Base-by-base conservation (phyloP, 2,329 filamentous ascomycete genomes). In the Sclerotinia minor region DNA sequence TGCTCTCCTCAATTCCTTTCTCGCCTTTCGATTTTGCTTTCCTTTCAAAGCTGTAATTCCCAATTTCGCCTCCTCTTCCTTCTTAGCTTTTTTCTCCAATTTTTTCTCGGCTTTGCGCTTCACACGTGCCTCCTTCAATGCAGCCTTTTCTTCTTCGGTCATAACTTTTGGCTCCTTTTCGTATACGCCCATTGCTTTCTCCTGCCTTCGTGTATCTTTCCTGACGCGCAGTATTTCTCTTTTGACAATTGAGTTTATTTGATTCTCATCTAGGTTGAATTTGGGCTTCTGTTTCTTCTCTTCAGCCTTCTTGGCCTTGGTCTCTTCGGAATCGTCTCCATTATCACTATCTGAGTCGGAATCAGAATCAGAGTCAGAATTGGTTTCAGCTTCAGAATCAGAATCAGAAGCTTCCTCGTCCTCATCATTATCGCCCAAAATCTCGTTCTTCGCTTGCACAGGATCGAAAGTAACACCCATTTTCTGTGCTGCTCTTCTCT, bases 401-500 rank as follows among this genome's bases (percentile, higher is more conserved):
- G 68, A 70, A 50, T 53, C 47, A 57, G 67, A 67, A 45, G 47
- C 64, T 35, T 53, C 60, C 11, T 61, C 58, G 29, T 70, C 58
- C 61, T 69, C 61, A 41, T 64, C 58, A n/a, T 69, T 60, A 58
- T 67, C 65, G 21, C 67, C 71, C 58, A 73, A 55, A 6, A 75
- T 69, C 19, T 74, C 71, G 52, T 67, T 70, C 35, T 68, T 73
- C 21, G 72, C 74, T 29, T 70, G 67, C 35, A 71, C 66, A n/a
- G 67, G 65, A 68, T 76, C 73, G 41, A 69, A 76, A 35, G 58
- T 55, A 19, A 74, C 57, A 32, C 73, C 73, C 29, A 65, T 68
- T 50, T 71, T 70, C 19, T 64, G 70, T 45, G 69, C 70, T 44
- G 71, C 57, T 66, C 73, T 74, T 69, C 72, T 75, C 65, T 67